Conservation (phyloP, 352 stramenopile genomes). For the Nothophytophthora sp. region DNA sequence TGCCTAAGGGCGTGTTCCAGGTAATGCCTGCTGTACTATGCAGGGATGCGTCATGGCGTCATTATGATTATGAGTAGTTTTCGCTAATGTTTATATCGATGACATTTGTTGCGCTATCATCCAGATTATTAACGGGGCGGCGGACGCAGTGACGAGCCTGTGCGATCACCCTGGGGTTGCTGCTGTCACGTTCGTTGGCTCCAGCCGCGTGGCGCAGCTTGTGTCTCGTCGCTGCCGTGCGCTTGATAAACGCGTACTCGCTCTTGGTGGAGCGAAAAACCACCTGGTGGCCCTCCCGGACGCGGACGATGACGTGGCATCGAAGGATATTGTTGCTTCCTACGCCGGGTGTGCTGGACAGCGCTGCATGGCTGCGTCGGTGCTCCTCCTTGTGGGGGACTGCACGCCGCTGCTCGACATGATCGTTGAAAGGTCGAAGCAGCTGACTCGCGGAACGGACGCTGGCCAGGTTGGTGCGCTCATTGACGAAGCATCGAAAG, state of each 20-base stretch:
- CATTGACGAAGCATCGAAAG: conserved; percentile 91
- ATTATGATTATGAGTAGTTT: background rate
- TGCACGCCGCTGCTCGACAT: conserved; percentile 76
- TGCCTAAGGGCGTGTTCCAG: conserved; percentile 95
- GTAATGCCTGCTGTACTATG: too few species aligned
- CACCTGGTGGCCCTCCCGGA: conserved; percentile 96
- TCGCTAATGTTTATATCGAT: background rate
- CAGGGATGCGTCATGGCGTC: too few species aligned
- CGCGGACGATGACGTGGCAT: conserved; percentile 90
- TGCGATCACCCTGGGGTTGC: conserved; percentile 91
- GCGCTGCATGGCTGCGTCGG: conserved; percentile 96
- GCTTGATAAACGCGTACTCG: conserved; percentile 95
- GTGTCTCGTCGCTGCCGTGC: conserved; percentile 90
- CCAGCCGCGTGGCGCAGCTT: conserved; percentile 91
- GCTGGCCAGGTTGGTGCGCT: conserved; percentile 95
- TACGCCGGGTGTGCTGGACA: conserved; percentile 97
- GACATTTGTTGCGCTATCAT: background rate
- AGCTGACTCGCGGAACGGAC: conserved; percentile 88
- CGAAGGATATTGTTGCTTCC: conserved; percentile 95
- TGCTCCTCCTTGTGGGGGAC: conserved; percentile 92
- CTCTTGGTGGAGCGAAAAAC: conserved; percentile 97
- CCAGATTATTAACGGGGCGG: conserved; percentile 94
- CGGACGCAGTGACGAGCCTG: conserved; percentile 89
- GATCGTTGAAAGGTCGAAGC: conserved; percentile 87
- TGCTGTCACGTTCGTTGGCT: conserved; percentile 96